Conservation (phyloP, 1,284 basidiomycete genomes). For the Puccinia sorghi region DNA sequence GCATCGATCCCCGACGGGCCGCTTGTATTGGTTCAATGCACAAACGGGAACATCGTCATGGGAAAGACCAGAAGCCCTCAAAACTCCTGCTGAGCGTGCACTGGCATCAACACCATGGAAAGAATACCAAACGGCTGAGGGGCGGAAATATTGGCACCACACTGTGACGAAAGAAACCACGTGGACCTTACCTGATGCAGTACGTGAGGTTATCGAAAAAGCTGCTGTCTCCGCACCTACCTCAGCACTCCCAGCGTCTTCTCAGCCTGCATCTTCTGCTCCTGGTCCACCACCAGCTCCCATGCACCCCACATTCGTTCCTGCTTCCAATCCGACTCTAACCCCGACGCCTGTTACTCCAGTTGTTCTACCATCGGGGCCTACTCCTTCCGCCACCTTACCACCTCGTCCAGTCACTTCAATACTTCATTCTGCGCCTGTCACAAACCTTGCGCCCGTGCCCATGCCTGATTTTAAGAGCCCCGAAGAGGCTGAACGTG, state of each 20-base stretch:
- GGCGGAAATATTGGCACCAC: conserved; percentile 89
- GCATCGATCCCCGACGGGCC: conserved; percentile 70
- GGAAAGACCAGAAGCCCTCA: conserved; percentile 57
- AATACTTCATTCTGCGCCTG: conserved; percentile 49
- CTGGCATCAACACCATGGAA: conserved; percentile 67
- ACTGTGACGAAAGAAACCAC: conserved; percentile 81
- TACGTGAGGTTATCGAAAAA: conserved; percentile 74
- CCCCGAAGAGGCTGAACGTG: conserved; percentile 85
- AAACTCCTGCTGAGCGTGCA: conserved; percentile 55
- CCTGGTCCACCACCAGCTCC: conserved; percentile 50
- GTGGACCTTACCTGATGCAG: conserved; percentile 91
- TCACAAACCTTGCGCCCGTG: conserved; percentile 62
- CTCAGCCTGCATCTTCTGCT: conserved; percentile 37
- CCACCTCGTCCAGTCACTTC: conserved; percentile 42
- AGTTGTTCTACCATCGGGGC: conserved; percentile 40
- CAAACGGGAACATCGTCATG: conserved; percentile 51
- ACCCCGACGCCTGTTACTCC: conserved; percentile 40
- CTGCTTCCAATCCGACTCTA: conserved; percentile 51
- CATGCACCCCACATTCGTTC: conserved; percentile 53
- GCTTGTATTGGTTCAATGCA: conserved; percentile 79
- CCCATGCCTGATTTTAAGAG: conserved; percentile 83
- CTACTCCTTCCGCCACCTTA: conserved; percentile 48
- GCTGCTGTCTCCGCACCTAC: conserved; percentile 66
- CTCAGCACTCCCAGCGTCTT: conserved; percentile 34
- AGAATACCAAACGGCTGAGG: conserved; percentile 77